A percentile compares a stretch with the other conserved stretches of the same genome.
Conservation (phyloP, 2,329 filamentous ascomycete species). For the Cercospora citrullina region DNA sequence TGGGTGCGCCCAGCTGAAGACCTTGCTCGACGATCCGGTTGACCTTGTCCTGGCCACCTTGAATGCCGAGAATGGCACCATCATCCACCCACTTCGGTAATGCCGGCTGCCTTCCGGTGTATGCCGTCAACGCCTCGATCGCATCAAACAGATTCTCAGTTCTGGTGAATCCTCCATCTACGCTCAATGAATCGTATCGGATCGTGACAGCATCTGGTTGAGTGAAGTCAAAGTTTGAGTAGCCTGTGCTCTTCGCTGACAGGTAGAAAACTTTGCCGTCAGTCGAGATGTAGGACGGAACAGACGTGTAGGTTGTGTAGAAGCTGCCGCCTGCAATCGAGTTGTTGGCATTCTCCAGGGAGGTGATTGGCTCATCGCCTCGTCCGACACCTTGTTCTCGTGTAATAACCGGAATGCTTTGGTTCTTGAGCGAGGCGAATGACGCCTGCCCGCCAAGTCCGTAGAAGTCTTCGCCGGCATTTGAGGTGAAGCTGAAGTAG, state of each 20-base stretch:
- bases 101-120: constrained; percentile 40
- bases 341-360: constrained; percentile 30
- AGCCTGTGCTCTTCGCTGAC: constrained; percentile 36
- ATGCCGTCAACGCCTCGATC: constrained; percentile 39
- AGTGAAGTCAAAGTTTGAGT: constrained; percentile 39
- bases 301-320: constrained; percentile 40
- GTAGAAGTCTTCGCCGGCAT: constrained; percentile 33
- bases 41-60: constrained; percentile 42
- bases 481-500: constrained; percentile 30
- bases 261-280: constrained; percentile 38
- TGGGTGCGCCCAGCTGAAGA: constrained; percentile 35
- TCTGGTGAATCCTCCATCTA: constrained; percentile 30
- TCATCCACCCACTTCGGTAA: constrained; percentile 37
- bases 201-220: constrained; percentile 26
- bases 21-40: constrained; percentile 39
- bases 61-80: constrained; percentile 42
- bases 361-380: constrained; percentile 34
- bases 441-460: constrained; percentile 34
- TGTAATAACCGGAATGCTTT: constrained; percentile 33
- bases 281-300: constrained; percentile 39
- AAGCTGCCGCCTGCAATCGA: constrained; percentile 36
- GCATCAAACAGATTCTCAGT: constrained; percentile 35
- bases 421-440: constrained; percentile 34
- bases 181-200: constrained; percentile 31
- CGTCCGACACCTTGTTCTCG: constrained; percentile 37